Evolutionary conservation across 352 stramenopile species (phyloP).

Genomic region (Phytopythium ostracodes): DNA sequence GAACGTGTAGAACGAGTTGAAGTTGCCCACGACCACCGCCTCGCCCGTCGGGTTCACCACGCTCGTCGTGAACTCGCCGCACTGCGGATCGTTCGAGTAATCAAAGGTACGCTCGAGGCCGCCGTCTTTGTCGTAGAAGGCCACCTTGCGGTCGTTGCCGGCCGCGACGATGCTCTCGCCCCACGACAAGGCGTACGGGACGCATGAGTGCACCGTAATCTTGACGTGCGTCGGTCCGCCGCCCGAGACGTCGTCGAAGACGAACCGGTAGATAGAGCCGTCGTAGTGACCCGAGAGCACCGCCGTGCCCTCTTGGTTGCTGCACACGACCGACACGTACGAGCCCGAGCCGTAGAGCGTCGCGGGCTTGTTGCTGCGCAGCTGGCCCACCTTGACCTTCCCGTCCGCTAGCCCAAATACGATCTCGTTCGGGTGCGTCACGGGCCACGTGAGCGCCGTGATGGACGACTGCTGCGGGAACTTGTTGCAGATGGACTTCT

Average conservation of each 20-base stretch:
- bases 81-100: slow-evolving; percentile 82
- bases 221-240: slow-evolving; percentile 77
- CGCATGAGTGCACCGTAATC: slow-evolving; percentile 84
- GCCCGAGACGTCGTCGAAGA: slow-evolving; percentile 87
- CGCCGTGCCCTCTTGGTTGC: slow-evolving; percentile 80
- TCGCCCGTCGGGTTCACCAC: slow-evolving; percentile 91
- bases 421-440: slow-evolving; percentile 88
- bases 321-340: slow-evolving; percentile 85
- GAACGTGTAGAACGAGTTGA: slow-evolving; percentile 92
- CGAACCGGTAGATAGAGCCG: slow-evolving; percentile 90
- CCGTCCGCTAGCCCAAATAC: slow-evolving; percentile 93
- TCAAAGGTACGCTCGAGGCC: slow-evolving; percentile 86
- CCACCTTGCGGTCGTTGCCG: slow-evolving; percentile 88
- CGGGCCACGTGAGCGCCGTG: slow-evolving; percentile 90
- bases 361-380: slow-evolving; percentile 91
- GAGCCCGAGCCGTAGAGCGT: slow-evolving; percentile 86
- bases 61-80: slow-evolving; percentile 74
- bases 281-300: slow-evolving; percentile 91
- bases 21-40: slow-evolving; percentile 91
- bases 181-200: slow-evolving; percentile 91
- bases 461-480: slow-evolving; percentile 84
- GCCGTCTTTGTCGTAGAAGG: slow-evolving; percentile 91
- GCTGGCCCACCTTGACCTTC: slow-evolving; percentile 92
- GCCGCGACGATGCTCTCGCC: slow-evolving; percentile 88
- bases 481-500: slow-evolving; percentile 97